Conservation (phyloP, 176 grass and related monocot genomes). For the Oryza nivara region DNA sequence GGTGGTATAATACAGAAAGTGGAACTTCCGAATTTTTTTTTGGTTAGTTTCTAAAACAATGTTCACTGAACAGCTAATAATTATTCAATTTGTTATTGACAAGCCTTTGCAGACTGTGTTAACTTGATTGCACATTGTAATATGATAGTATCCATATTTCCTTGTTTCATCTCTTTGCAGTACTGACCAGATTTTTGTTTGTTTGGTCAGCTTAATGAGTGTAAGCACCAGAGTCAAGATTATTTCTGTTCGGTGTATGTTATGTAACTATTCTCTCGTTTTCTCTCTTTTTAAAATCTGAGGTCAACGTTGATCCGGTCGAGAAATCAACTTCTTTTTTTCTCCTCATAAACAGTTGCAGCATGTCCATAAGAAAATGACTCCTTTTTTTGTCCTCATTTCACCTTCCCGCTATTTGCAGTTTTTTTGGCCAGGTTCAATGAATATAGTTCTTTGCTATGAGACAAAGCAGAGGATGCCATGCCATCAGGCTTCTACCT, state of each 20-base stretch:
- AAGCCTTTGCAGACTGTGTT: background rate
- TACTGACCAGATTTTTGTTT: background rate
- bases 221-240: background rate
- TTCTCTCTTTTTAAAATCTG: background rate
- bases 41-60: background rate
- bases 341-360: background rate
- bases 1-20: slow-evolving; percentile 26
- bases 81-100: background rate
- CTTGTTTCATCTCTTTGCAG: background rate
- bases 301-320: background rate
- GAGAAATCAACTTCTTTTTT: background rate
- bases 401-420: slow-evolving; percentile 15
- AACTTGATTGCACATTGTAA: background rate
- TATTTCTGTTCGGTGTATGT: background rate
- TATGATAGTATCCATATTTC: background rate
- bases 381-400: background rate
- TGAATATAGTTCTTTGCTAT: background rate
- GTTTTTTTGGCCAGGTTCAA: slow-evolving; percentile 34
- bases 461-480: background rate
- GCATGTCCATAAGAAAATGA: background rate
- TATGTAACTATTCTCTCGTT: background rate
- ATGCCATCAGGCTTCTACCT: background rate
- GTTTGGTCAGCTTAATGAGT: background rate
- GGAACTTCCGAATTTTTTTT: slow-evolving; percentile 13
- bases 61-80: background rate